Percentiles rank a stretch among this genome's conserved stretches.
Conservation (phyloP, 2,329 filamentous ascomycete genomes). For the Zymoseptoria passerinii region DNA sequence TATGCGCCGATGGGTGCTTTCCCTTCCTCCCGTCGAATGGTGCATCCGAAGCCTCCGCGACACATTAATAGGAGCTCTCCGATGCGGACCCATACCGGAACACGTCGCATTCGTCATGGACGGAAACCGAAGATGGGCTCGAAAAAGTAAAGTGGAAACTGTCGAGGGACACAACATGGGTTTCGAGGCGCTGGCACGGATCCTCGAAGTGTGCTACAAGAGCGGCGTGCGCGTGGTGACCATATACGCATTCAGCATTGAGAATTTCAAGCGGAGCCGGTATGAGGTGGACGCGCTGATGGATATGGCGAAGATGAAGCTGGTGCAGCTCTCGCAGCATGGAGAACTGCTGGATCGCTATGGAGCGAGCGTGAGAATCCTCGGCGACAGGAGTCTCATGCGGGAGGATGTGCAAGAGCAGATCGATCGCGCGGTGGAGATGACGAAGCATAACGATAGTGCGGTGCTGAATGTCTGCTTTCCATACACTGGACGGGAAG, state of each 20-base stretch:
- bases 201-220: conserved; percentile 97
- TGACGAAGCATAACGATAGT: conserved; percentile 76
- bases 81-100: conserved; percentile 83
- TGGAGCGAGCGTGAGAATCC: conserved; percentile 74
- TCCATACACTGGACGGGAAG: conserved; percentile 90
- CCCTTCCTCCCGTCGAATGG: conserved; percentile 89
- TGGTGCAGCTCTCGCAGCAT: conserved; percentile 84
- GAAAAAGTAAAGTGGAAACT: conserved; percentile 85
- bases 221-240: conserved; percentile 94
- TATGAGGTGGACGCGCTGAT: conserved; percentile 96
- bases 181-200: conserved; percentile 89
- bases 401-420: conserved; percentile 81
- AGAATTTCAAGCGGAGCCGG: conserved; percentile 95
- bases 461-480: conserved; percentile 89
- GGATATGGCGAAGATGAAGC: conserved; percentile 94
- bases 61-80: conserved; percentile 76
- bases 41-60: conserved; percentile 69
- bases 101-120: conserved; percentile 99
- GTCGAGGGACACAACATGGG: conserved; percentile 93
- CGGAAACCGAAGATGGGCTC: conserved; percentile 87
- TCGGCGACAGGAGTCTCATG: conserved; percentile 77
- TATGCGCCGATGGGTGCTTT: conserved; percentile 66
- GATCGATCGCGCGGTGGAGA: conserved; percentile 74
- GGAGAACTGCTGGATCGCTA: conserved; percentile 90
- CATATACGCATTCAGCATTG: conserved; percentile 96